Base-by-base conservation (phyloP, 1,284 basidiomycete species). In the Kalmanozyma brasiliensis region DNA sequence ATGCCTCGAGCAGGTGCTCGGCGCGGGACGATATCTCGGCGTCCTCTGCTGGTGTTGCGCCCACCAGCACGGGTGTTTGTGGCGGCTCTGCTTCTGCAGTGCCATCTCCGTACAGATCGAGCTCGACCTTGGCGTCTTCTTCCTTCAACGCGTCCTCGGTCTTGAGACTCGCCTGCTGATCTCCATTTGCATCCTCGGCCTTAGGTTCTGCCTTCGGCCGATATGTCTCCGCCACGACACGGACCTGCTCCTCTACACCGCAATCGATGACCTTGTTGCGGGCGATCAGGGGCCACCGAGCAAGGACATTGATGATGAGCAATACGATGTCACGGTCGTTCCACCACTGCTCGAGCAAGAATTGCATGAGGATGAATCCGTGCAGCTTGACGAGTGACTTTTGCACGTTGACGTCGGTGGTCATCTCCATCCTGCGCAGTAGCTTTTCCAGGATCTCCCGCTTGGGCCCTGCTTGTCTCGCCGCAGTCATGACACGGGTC, bases 291-390 rank as follows among this genome's bases (percentile, higher is more conserved):
- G 92, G 92, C 94, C 93, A 97, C 35, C 72, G 58, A 5, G 62
- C 67, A 13, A 76, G 52, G 41, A 74, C 73, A 20, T 71, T 55
- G 37, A 81, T 84, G 88, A 58, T 70, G 90, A 91, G 83, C 9
- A 86, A 82, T 30, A 90, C 84, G 29, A 97, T 85, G 35, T 94
- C 91, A 22, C 85, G 71, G 73, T 98, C 92, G 26, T 87, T 86
- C 14, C 83, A 82, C 78, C 93, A 86, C 76, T 98, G 94, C 44
- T 91, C 88, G 29, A 98, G 84, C 40, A 98, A 86, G 79, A 91
- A 93, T 43, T 88, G 90, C 92, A 98, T 94, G 20, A 95, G 85
- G 82, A 90, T 92, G 81, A 96, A 94, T 1, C 94, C 94, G 82
- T 96, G 93, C 78, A 98, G 85, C 26, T 94, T 90, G 88, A 97